Evolutionary conservation across 345 rosid genomes (phyloP).

Genomic region (Trapa incisa): DNA sequence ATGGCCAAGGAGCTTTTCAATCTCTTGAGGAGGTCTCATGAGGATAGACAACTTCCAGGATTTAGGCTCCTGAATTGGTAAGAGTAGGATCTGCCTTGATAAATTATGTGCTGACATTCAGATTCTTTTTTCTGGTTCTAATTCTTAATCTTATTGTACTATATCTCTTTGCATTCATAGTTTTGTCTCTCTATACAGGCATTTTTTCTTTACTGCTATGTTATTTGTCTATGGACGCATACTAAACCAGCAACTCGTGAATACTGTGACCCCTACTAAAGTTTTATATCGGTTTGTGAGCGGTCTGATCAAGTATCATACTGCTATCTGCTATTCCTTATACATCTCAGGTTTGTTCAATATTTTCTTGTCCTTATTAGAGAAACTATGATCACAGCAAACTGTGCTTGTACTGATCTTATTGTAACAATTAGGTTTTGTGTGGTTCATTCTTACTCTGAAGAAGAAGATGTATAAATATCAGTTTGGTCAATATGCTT

Average conservation of each 20-base stretch:
- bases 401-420: not conserved
- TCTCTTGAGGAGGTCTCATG: slow-evolving; percentile 72
- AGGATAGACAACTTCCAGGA: slow-evolving; percentile 74
- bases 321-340: slow-evolving; percentile 72
- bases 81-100: not conserved
- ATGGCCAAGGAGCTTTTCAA: slow-evolving; percentile 91
- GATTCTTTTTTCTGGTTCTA: not conserved
- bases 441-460: slow-evolving; percentile 94
- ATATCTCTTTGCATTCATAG: not conserved
- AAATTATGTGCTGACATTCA: not conserved
- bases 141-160: not conserved
- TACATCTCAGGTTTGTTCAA: slow-evolving; percentile 70
- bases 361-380: not conserved
- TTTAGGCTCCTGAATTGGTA: slow-evolving; percentile 86
- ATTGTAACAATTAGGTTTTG: slow-evolving; percentile 47
- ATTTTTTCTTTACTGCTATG: slow-evolving; percentile 97
- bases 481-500: slow-evolving; percentile 98
- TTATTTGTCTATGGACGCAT: slow-evolving; percentile 88
- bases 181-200: slow-evolving; percentile 37
- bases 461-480: slow-evolving; percentile 99
- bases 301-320: slow-evolving; percentile 79
- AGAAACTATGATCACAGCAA: not conserved
- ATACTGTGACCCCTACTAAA: slow-evolving; percentile 73
- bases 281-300: slow-evolving; percentile 69
- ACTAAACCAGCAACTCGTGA: slow-evolving; percentile 85